These are phyloP conservation scores for Sclerotinia glacialis DNA, from an alignment of 2,329 filamentous ascomycete species.

Conservation along the genomic window DNA sequence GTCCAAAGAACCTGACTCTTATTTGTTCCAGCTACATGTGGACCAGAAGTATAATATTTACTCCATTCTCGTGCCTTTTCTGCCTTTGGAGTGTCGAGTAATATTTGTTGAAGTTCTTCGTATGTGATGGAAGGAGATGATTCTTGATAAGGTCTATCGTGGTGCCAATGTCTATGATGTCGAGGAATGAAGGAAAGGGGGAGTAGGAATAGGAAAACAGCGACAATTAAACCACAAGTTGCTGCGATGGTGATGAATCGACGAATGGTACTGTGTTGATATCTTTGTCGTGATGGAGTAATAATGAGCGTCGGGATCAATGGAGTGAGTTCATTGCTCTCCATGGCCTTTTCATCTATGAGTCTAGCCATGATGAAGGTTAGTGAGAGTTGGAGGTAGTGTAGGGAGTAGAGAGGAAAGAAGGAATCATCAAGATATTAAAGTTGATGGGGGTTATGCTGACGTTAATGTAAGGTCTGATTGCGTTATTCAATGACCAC, in stretches of 20 bases:
- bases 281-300: constrained; percentile 52
- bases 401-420: neutral
- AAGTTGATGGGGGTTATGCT: neutral
- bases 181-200: constrained; percentile 46
- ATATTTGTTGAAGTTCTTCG: constrained; percentile 53
- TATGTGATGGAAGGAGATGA: constrained; percentile 41
- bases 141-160: constrained; percentile 30
- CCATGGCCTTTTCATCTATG: constrained; percentile 13
- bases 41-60: constrained; percentile 71
- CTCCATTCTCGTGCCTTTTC: constrained; percentile 67
- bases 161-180: constrained; percentile 39
- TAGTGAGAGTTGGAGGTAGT: neutral
- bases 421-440: neutral
- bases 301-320: constrained; percentile 63
- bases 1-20: constrained; percentile 72
- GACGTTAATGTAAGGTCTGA: neutral
- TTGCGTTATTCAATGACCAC: neutral
- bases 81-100: constrained; percentile 57
- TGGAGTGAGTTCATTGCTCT: constrained; percentile 54
- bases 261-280: constrained; percentile 58
- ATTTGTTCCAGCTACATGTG: constrained; percentile 76
- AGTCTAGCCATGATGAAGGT: constrained; percentile 16
- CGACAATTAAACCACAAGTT: constrained; percentile 50
- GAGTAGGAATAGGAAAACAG: constrained; percentile 45
- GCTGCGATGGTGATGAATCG: constrained; percentile 64